Percentiles rank a stretch among this genome's conserved stretches.
These are phyloP conservation scores for Solanum verrucosum DNA, from an alignment of 257 asterid genomes.

Conservation along the genomic window DNA sequence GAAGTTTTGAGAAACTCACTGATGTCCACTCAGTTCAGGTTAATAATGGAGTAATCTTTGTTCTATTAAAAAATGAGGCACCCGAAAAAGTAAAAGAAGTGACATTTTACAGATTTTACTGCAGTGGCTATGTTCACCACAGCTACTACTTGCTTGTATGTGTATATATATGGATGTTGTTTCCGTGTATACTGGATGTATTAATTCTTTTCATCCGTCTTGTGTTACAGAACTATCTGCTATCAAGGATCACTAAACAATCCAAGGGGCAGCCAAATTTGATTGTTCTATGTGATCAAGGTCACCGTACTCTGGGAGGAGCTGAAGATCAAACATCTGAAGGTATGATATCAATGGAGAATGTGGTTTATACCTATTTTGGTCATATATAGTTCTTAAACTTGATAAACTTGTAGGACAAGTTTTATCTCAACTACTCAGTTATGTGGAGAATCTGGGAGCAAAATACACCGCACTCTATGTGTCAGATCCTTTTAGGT, in stretches of 20 bases:
- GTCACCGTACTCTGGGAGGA: conserved; percentile 18
- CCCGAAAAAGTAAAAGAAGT: not conserved
- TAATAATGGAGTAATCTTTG: conserved; percentile 11
- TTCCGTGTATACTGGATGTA: not conserved
- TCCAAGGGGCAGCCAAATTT: conserved; percentile 49
- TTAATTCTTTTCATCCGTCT: not conserved
- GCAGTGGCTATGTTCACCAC: not conserved
- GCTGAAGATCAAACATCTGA: conserved; percentile 49
- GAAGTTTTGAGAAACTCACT: conserved; percentile 42
- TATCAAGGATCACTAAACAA: conserved; percentile 39
- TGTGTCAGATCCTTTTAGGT: conserved; percentile 68
- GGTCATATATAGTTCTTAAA: conserved; percentile 1
- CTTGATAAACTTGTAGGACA: conserved; percentile 48
- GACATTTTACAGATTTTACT: not conserved
- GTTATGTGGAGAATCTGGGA: conserved; percentile 52
- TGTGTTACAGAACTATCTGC: conserved; percentile 55
- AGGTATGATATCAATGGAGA: conserved; percentile 22
- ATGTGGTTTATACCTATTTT: not conserved
- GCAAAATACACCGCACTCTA: conserved; percentile 64
- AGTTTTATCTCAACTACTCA: conserved; percentile 58
- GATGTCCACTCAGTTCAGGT: conserved; percentile 63
- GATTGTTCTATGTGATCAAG: conserved; percentile 64
- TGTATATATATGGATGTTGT: not conserved
- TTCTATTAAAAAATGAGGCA: not conserved
- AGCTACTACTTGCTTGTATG: not conserved